phyloP scores from a whole-genome alignment of 2,329 filamentous ascomycete species.

The Periconia macrospinosa region DNA sequence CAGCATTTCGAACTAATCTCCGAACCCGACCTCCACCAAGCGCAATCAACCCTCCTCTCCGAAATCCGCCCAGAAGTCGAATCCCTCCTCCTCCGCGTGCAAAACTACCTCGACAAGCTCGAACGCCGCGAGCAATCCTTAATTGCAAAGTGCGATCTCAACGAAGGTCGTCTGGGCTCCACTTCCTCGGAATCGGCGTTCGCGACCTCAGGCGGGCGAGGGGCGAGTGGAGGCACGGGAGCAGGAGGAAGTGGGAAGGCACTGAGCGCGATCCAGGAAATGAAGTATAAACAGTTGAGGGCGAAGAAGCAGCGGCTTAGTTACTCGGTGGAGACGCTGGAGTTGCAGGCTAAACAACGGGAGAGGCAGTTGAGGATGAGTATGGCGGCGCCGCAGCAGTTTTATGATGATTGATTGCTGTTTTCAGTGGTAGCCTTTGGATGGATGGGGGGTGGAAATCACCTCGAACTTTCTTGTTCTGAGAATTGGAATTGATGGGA shows the following conservation, averaged over 20 bases:
- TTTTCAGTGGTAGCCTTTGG: background rate
- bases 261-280: slow-evolving; percentile 52
- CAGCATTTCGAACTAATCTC: slow-evolving; percentile 93
- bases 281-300: slow-evolving; percentile 67
- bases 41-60: slow-evolving; percentile 80
- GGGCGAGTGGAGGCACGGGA: slow-evolving; percentile 11
- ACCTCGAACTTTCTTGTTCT: background rate
- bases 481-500: background rate
- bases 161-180: slow-evolving; percentile 68
- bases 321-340: slow-evolving; percentile 83
- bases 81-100: slow-evolving; percentile 77
- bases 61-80: slow-evolving; percentile 88
- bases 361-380: slow-evolving; percentile 73
- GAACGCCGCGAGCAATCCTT: slow-evolving; percentile 81
- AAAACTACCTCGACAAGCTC: slow-evolving; percentile 79
- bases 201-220: too few species aligned
- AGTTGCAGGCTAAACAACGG: slow-evolving; percentile 80
- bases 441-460: background rate
- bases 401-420: slow-evolving; percentile 20
- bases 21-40: slow-evolving; percentile 77
- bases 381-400: slow-evolving; percentile 59
- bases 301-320: slow-evolving; percentile 84
- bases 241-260: slow-evolving; percentile 29
- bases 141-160: slow-evolving; percentile 79
- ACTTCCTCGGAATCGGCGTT: slow-evolving; percentile 20